phyloP scores from a whole-genome alignment of 1,139 yeast species.

The Pichia terricola region DNA sequence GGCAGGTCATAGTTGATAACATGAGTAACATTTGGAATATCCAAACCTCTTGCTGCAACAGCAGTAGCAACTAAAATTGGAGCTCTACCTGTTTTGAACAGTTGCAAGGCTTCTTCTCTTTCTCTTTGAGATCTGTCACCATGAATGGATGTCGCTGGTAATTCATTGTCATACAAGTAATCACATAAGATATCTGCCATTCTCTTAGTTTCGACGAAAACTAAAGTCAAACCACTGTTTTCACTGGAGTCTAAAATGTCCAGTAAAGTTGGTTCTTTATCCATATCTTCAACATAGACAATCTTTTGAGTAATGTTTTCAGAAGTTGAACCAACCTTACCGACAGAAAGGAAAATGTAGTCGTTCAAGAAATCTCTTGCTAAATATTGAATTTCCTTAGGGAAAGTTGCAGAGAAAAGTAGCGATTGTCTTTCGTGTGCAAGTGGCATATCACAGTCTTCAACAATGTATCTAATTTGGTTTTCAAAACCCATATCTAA shows the following conservation, averaged over 20 bases:
- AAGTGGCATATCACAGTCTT: slow-evolving; percentile 95
- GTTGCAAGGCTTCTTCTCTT: slow-evolving; percentile 93
- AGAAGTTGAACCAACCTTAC: slow-evolving; percentile 96
- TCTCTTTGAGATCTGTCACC: slow-evolving; percentile 98
- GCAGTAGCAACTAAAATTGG: slow-evolving; percentile 97
- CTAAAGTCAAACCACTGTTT: slow-evolving; percentile 73
- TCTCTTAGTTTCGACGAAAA: slow-evolving; percentile 96
- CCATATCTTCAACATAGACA: slow-evolving; percentile 88
- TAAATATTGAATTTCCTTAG: slow-evolving; percentile 90
- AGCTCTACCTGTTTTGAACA: slow-evolving; percentile 77
- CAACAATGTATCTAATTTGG: slow-evolving; percentile 96
- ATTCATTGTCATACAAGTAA: slow-evolving; percentile 77
- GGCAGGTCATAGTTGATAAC: slow-evolving; percentile 97
- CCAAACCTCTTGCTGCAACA: slow-evolving; percentile 98
- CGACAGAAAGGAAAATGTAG: slow-evolving; percentile 91
- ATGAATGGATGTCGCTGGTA: slow-evolving; percentile 97
- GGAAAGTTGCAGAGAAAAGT: slow-evolving; percentile 99
- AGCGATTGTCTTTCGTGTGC: slow-evolving; percentile 88
- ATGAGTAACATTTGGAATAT: slow-evolving; percentile 97
- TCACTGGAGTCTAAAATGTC: slow-evolving; percentile 76
- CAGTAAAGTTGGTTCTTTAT: slow-evolving; percentile 83
- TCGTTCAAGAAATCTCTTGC: slow-evolving; percentile 96
- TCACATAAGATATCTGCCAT: slow-evolving; percentile 96
- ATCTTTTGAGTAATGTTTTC: slow-evolving; percentile 95
- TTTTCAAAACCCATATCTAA: slow-evolving; percentile 99